Conservation (phyloP, 495 filamentous ascomycete species). For the Hypoxylon lienhwacheense region DNA sequence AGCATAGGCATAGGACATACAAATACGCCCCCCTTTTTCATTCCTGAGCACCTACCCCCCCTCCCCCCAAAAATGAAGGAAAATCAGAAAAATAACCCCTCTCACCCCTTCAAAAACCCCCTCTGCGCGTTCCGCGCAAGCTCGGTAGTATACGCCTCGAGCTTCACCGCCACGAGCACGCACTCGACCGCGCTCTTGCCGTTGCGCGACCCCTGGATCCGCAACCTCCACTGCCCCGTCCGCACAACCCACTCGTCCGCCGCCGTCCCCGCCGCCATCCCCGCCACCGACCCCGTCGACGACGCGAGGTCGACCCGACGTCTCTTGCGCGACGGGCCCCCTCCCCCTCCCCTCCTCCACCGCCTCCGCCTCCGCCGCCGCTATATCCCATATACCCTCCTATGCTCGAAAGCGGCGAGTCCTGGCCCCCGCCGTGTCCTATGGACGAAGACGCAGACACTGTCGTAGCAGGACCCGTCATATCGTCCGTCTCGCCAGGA, state of each 20-base stretch:
- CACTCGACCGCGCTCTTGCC: slow-evolving; percentile 62
- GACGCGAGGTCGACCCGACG: slow-evolving; percentile 44
- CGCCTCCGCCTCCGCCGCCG: too few species aligned
- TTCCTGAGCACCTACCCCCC: too few species aligned
- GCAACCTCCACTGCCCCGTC: slow-evolving; percentile 79
- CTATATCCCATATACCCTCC: slow-evolving; percentile 26
- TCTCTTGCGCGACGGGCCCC: slow-evolving; percentile 53
- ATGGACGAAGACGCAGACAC: slow-evolving; percentile 41
- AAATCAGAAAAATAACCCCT: too few species aligned
- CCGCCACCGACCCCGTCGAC: too few species aligned
- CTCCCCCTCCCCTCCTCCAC: too few species aligned
- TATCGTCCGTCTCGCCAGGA: slow-evolving; percentile 34
- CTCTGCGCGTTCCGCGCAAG: slow-evolving; percentile 67
- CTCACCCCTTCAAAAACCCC: slow-evolving; percentile 60
- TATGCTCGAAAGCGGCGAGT: slow-evolving; percentile 41
- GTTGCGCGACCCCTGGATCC: slow-evolving; percentile 59
- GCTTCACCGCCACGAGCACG: slow-evolving; percentile 74
- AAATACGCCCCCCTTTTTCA: too few species aligned
- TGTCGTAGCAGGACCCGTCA: too few species aligned
- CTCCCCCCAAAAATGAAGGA: too few species aligned
- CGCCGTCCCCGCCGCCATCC: slow-evolving; percentile 32
- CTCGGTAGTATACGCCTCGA: slow-evolving; percentile 74
- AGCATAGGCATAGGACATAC: too few species aligned
- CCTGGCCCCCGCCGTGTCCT: slow-evolving; percentile 35
- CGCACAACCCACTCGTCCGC: slow-evolving; percentile 69